phyloP scores from a whole-genome alignment of 1,284 basidiomycete genomes.

The Hortiboletus rubellus region DNA sequence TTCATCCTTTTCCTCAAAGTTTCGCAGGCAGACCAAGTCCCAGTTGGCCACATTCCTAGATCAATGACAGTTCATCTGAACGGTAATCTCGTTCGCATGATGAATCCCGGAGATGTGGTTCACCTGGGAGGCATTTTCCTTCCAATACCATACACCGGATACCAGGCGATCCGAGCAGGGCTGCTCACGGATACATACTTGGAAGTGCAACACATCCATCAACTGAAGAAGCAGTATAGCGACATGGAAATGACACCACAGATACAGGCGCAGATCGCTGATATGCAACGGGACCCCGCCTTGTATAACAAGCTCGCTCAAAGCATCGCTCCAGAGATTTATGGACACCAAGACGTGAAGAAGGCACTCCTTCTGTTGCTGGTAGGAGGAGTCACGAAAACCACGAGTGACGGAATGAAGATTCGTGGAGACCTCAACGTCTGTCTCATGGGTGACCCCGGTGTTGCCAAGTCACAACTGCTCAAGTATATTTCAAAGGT shows the following conservation, averaged over 20 bases:
- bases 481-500: conserved; percentile 99
- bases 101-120: conserved; percentile 97
- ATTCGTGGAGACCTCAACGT: conserved; percentile 98
- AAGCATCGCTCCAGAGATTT: conserved; percentile 98
- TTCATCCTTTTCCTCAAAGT: conserved; percentile 13
- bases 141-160: conserved; percentile 88
- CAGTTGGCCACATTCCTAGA: conserved; percentile 97
- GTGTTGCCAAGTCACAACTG: conserved; percentile 98
- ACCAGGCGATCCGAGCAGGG: conserved; percentile 89
- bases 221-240: conserved; percentile 97
- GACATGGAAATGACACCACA: conserved; percentile 92
- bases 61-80: conserved; percentile 97
- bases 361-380: conserved; percentile 94
- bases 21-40: conserved; percentile 93
- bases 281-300: conserved; percentile 73
- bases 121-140: conserved; percentile 89
- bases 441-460: conserved; percentile 99
- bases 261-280: conserved; percentile 70
- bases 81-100: conserved; percentile 84
- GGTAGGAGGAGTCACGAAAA: conserved; percentile 95
- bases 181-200: conserved; percentile 97
- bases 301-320: conserved; percentile 84
- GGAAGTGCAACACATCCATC: conserved; percentile 87
- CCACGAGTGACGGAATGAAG: conserved; percentile 96
- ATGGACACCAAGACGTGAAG: conserved; percentile 97